phyloP scores from a whole-genome alignment of 306 rosid species.

The Vigna angularis region DNA sequence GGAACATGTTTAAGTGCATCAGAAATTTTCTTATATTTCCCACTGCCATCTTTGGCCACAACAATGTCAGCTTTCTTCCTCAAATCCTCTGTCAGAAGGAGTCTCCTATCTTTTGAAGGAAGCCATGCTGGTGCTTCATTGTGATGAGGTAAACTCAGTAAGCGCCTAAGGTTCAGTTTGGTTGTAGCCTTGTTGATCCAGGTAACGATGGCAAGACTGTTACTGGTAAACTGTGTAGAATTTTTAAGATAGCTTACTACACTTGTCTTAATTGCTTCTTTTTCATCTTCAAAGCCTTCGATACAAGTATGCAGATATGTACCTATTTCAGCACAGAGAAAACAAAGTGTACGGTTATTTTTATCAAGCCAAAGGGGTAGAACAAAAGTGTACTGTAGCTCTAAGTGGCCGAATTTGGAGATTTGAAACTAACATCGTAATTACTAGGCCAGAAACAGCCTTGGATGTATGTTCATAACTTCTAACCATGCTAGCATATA shows the following conservation, averaged over 20 bases:
- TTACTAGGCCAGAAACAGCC: not conserved
- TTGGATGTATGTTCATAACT: not conserved
- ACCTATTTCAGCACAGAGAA: slow-evolving; percentile 45
- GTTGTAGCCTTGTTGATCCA: slow-evolving; percentile 54
- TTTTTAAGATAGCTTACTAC: slow-evolving; percentile 53
- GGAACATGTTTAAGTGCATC: slow-evolving; percentile 70
- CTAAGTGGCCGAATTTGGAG: no score
- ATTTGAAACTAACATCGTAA: no score
- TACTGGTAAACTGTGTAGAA: slow-evolving; percentile 72
- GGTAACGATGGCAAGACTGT: slow-evolving; percentile 76
- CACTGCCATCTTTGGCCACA: slow-evolving; percentile 67
- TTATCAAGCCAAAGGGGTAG: not conserved
- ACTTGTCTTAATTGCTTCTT: slow-evolving; percentile 22
- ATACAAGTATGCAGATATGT: slow-evolving; percentile 76
- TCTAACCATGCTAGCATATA: not conserved
- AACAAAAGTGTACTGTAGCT: no score
- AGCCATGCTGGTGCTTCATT: slow-evolving; percentile 44
- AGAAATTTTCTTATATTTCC: slow-evolving; percentile 60
- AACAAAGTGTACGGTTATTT: not conserved
- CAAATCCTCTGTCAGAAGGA: slow-evolving; percentile 37
- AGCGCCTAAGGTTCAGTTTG: slow-evolving; percentile 42
- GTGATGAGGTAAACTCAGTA: slow-evolving; percentile 32
- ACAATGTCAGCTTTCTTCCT: slow-evolving; percentile 46
- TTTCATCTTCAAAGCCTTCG: slow-evolving; percentile 60
- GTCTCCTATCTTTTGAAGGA: slow-evolving; percentile 41